phyloP scores from a whole-genome alignment of 345 rosid genomes.

The Sapria himalayana region DNA sequence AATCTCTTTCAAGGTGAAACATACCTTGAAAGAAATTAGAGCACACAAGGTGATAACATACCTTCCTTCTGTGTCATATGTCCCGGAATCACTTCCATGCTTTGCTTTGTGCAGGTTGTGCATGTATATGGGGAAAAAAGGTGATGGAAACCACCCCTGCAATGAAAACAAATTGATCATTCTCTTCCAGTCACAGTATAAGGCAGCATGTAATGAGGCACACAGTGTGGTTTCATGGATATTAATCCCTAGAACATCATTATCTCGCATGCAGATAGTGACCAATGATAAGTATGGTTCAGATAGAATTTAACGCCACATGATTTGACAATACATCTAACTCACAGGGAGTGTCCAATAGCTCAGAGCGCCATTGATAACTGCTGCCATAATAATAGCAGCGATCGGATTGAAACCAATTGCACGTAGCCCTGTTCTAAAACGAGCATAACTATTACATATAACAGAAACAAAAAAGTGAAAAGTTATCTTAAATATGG shows the following conservation, averaged over 20 bases:
- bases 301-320: no score
- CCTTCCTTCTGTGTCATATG: constrained; percentile 74
- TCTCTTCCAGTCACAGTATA: no score
- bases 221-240: no score
- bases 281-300: no score
- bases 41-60: background rate
- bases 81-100: constrained; percentile 53
- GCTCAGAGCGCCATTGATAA: constrained; percentile 30
- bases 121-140: constrained; percentile 46
- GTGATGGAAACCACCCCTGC: constrained; percentile 73
- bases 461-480: background rate
- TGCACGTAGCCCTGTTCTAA: constrained; percentile 25
- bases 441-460: background rate
- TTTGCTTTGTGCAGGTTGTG: constrained; percentile 54
- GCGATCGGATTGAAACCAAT: constrained; percentile 46
- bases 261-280: no score
- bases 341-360: constrained; percentile 51
- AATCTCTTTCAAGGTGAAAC: no score
- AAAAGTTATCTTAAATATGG: background rate
- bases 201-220: no score
- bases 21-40: background rate
- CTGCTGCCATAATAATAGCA: constrained; percentile 24
- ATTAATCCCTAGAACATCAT: no score
- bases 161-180: background rate
- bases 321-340: background rate